These are phyloP conservation scores for Phaeophleospora eucalypticola DNA, from an alignment of 2,329 filamentous ascomycete genomes.

Conservation along the genomic window DNA sequence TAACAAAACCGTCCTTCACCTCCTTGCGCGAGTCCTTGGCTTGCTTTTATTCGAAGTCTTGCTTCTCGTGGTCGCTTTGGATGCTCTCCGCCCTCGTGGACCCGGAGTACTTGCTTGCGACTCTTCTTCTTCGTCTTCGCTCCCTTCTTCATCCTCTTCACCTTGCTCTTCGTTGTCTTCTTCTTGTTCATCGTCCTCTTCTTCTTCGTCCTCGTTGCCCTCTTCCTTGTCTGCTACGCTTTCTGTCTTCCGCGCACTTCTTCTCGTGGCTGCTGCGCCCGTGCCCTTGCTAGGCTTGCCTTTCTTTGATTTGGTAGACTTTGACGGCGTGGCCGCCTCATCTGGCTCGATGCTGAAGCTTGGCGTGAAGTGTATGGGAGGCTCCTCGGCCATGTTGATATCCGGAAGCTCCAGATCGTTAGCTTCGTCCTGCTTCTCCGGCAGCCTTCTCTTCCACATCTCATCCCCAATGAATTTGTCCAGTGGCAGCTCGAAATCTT, in stretches of 20 bases:
- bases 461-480: slow-evolving; percentile 35
- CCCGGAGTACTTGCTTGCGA: slow-evolving; percentile 16
- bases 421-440: slow-evolving; percentile 20
- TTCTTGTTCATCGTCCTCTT: slow-evolving; percentile 24
- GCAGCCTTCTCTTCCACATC: slow-evolving; percentile 39
- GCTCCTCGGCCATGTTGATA: slow-evolving; percentile 29
- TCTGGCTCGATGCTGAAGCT: slow-evolving; percentile 29
- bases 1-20: too few species aligned
- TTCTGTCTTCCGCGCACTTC: slow-evolving; percentile 27
- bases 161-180: slow-evolving; percentile 24
- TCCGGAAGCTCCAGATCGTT: slow-evolving; percentile 28
- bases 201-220: slow-evolving; percentile 19
- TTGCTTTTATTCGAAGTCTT: background rate
- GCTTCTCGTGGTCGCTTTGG: background rate
- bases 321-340: slow-evolving; percentile 21
- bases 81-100: slow-evolving; percentile 3
- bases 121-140: slow-evolving; percentile 21
- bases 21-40: too few species aligned
- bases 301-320: slow-evolving; percentile 13
- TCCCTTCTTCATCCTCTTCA: slow-evolving; percentile 20
- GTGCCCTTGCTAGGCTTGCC: slow-evolving; percentile 15
- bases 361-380: slow-evolving; percentile 33
- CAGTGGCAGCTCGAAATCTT: slow-evolving; percentile 43
- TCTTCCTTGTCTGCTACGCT: slow-evolving; percentile 25
- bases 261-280: slow-evolving; percentile 16